Evolutionary conservation across 2,329 filamentous ascomycete genomes (phyloP).

Genomic region (Periconia sp.): DNA sequence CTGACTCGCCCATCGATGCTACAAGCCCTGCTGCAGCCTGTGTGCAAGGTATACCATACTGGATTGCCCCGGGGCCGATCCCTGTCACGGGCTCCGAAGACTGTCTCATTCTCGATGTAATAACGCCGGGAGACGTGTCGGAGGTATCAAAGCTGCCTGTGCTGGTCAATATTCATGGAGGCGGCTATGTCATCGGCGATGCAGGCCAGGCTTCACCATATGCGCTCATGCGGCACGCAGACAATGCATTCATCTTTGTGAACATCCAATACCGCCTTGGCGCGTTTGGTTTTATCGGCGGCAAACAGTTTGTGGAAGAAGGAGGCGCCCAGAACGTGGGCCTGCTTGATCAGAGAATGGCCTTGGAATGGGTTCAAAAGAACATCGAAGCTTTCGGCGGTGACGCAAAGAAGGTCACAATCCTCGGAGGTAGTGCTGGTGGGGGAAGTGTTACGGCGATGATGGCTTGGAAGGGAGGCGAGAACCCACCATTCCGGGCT

Average conservation of each 20-base stretch:
- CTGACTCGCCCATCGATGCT: slow-evolving; percentile 24
- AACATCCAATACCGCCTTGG: slow-evolving; percentile 65
- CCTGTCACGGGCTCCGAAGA: slow-evolving; percentile 24
- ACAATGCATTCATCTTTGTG: slow-evolving; percentile 52
- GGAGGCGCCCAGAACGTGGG: slow-evolving; percentile 62
- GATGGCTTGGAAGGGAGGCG: slow-evolving; percentile 38
- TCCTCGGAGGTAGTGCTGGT: slow-evolving; percentile 61
- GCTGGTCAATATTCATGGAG: slow-evolving; percentile 37
- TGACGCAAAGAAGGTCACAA: slow-evolving; percentile 57
- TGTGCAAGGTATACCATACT: slow-evolving; percentile 24
- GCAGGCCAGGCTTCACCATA: slow-evolving; percentile 17
- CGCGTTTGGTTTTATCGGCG: slow-evolving; percentile 61
- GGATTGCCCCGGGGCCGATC: slow-evolving; percentile 4
- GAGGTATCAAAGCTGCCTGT: slow-evolving; percentile 29
- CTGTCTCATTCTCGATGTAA: slow-evolving; percentile 37
- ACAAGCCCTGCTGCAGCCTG: slow-evolving; percentile 25
- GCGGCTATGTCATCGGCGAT: slow-evolving; percentile 31
- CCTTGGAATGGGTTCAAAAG: slow-evolving; percentile 60
- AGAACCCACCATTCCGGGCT: slow-evolving; percentile 39
- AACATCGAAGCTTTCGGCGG: slow-evolving; percentile 55
- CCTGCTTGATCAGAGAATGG: slow-evolving; percentile 60
- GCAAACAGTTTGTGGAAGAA: slow-evolving; percentile 54
- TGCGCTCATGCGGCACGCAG: slow-evolving; percentile 30
- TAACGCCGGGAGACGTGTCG: slow-evolving; percentile 24
- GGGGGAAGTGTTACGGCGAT: slow-evolving; percentile 53